A percentile compares a stretch with the other conserved stretches of the same genome.
Conservation (phyloP, 371 early-diverging fungal genomes). For the Thermomucor indicae-seudaticae region DNA sequence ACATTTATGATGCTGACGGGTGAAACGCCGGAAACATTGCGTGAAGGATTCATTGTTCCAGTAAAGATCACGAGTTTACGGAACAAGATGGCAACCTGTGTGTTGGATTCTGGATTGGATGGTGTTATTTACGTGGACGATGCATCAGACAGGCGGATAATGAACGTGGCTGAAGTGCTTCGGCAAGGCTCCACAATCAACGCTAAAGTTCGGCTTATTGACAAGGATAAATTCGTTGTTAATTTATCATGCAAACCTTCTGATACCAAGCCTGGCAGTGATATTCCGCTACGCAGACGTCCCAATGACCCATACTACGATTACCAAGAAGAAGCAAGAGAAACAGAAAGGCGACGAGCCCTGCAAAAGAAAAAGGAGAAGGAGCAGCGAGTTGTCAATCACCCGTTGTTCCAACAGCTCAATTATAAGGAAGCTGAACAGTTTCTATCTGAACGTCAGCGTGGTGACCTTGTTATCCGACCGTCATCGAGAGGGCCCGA, state of each 20-base stretch:
- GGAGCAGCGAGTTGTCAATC: slow-evolving; percentile 62
- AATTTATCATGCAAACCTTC: slow-evolving; percentile 65
- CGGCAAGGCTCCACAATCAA: slow-evolving; percentile 65
- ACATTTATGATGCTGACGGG: slow-evolving; percentile 88
- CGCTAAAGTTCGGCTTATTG: slow-evolving; percentile 74
- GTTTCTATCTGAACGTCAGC: slow-evolving; percentile 58
- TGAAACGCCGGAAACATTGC: slow-evolving; percentile 71
- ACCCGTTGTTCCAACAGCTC: slow-evolving; percentile 83
- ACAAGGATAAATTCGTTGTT: slow-evolving; percentile 73
- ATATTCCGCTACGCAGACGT: slow-evolving; percentile 39
- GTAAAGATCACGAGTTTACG: slow-evolving; percentile 59
- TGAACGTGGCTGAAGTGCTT: slow-evolving; percentile 56
- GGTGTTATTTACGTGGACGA: slow-evolving; percentile 73
- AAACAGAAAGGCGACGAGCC: slow-evolving; percentile 54
- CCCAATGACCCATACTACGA: slow-evolving; percentile 71
- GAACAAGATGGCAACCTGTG: slow-evolving; percentile 71
- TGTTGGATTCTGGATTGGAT: slow-evolving; percentile 81
- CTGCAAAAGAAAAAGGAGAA: slow-evolving; percentile 35
- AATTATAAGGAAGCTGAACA: slow-evolving; percentile 73
- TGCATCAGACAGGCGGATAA: slow-evolving; percentile 57
- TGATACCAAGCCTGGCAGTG: slow-evolving; percentile 47
- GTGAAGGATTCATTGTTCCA: slow-evolving; percentile 63
- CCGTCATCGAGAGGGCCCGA: slow-evolving; percentile 86
- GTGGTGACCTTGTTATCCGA: slow-evolving; percentile 89
- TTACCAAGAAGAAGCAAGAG: slow-evolving; percentile 50